Percentiles rank a stretch among this genome's conserved stretches.
These are phyloP conservation scores for Alternaria conjuncta DNA, from an alignment of 2,329 filamentous ascomycete species.

Conservation along the genomic window DNA sequence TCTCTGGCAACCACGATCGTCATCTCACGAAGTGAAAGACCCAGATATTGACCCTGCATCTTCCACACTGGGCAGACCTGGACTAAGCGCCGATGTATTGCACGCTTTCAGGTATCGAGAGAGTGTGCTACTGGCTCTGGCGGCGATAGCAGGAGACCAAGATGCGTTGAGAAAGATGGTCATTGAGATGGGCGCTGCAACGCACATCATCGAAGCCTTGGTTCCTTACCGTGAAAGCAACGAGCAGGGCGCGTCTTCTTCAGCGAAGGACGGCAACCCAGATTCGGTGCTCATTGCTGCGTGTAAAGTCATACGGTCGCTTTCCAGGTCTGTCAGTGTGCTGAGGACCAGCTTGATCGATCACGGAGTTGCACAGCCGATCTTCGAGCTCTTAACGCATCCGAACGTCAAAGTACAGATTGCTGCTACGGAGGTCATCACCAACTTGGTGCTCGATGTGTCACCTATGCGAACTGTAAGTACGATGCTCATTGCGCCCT, in stretches of 20 bases:
- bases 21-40: conserved; percentile 32
- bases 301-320: conserved; percentile 78
- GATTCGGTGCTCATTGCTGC: conserved; percentile 80
- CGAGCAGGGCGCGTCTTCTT: conserved; percentile 39
- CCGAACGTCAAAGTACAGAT: conserved; percentile 80
- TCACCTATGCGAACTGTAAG: conserved; percentile 89
- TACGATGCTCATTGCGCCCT: conserved; percentile 12
- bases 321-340: conserved; percentile 84
- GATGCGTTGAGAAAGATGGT: conserved; percentile 84
- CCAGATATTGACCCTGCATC: conserved; percentile 39
- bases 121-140: conserved; percentile 76
- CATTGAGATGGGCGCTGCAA: conserved; percentile 79
- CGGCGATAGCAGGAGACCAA: conserved; percentile 80
- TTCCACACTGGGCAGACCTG: conserved; percentile 41
- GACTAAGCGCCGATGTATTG: conserved; percentile 57
- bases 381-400: conserved; percentile 78
- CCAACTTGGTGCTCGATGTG: conserved; percentile 85
- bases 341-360: conserved; percentile 88
- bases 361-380: conserved; percentile 76
- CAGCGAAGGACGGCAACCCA: conserved; percentile 73
- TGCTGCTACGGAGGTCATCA: conserved; percentile 82
- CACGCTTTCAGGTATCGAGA: conserved; percentile 81
- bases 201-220: conserved; percentile 84
- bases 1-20: conserved; percentile 60
- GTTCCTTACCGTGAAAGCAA: conserved; percentile 61